Percentiles rank a stretch among this genome's conserved stretches.
Evolutionary conservation across 257 asterid species (phyloP).

Genomic region (Coffea canephora): DNA sequence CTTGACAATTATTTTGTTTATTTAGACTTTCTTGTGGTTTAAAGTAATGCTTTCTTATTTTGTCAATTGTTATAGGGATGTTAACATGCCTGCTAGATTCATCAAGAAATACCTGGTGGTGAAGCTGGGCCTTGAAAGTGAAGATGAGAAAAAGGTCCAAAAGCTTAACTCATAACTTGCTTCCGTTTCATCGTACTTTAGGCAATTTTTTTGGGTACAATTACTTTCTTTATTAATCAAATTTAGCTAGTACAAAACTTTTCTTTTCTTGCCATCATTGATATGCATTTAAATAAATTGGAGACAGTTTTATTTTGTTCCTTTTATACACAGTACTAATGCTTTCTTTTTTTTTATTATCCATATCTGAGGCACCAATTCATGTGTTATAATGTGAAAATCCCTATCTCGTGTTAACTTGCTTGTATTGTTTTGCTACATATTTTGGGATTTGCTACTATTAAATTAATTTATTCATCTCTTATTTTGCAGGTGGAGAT

Average conservation of each 20-base stretch:
- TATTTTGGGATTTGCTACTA: background rate
- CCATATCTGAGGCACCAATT: background rate
- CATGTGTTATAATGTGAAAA: background rate
- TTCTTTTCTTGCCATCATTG: too few relatives aligned
- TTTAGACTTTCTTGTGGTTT: background rate
- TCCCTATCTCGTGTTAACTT: background rate
- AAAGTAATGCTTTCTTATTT: background rate
- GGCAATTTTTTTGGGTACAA: background rate
- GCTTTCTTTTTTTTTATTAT: background rate
- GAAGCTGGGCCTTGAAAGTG: conserved; percentile 21
- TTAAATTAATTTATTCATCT: background rate
- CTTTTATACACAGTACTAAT: too few relatives aligned
- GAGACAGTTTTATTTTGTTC: too few relatives aligned
- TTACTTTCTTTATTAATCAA: background rate
- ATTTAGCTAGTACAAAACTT: too few relatives aligned
- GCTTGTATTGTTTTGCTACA: too few relatives aligned
- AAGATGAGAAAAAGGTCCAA: background rate
- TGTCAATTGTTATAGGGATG: conserved; percentile 17
- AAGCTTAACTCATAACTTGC: background rate
- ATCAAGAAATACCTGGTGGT: conserved; percentile 22
- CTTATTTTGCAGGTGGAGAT: conserved; percentile 22
- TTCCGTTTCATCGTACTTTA: background rate
- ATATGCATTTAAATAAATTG: background rate
- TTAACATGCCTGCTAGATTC: conserved; percentile 4
- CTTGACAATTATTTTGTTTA: background rate